A percentile compares a stretch with the other conserved stretches of the same genome.
phyloP scores from a whole-genome alignment of 108 stramenopile species.

The Licmophora abbreviata region DNA sequence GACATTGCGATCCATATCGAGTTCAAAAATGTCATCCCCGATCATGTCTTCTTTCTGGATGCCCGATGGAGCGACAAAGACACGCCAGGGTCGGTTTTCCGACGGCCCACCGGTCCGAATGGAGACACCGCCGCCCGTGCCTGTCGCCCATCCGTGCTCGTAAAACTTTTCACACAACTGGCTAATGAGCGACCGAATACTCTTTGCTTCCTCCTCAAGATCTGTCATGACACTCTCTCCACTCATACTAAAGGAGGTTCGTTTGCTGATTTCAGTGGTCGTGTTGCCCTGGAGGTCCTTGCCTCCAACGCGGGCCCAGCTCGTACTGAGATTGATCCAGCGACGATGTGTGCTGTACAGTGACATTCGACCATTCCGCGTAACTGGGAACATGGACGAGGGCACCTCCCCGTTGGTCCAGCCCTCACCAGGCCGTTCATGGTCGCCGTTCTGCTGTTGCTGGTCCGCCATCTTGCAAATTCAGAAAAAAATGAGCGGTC shows the following conservation, averaged over 20 bases:
- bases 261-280: conserved; percentile 27
- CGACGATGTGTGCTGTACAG: conserved; percentile 59
- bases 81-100: conserved; percentile 55
- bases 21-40: conserved; percentile 89
- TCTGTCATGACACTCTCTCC: conserved; percentile 18
- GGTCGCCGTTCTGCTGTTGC: not conserved
- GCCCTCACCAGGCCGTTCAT: conserved; percentile 47
- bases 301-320: conserved; percentile 76
- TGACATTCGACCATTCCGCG: conserved; percentile 52
- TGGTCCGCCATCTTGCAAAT: too few relatives aligned
- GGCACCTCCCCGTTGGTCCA: conserved; percentile 71
- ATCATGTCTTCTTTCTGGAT: conserved; percentile 96
- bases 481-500: too few relatives aligned
- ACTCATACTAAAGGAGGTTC: conserved; percentile 12
- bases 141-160: conserved; percentile 85
- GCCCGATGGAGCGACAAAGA: conserved; percentile 92
- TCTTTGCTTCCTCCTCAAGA: conserved; percentile 31
- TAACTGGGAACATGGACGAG: conserved; percentile 43
- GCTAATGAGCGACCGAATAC: conserved; percentile 56
- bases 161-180: conserved; percentile 87
- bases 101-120: conserved; percentile 74
- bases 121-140: conserved; percentile 87
- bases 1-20: conserved; percentile 59
- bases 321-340: conserved; percentile 57
- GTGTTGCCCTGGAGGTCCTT: conserved; percentile 8